A percentile compares a stretch with the other conserved stretches of the same genome.
phyloP scores from a whole-genome alignment of 306 rosid species.

The Leucaena leucocephala region DNA sequence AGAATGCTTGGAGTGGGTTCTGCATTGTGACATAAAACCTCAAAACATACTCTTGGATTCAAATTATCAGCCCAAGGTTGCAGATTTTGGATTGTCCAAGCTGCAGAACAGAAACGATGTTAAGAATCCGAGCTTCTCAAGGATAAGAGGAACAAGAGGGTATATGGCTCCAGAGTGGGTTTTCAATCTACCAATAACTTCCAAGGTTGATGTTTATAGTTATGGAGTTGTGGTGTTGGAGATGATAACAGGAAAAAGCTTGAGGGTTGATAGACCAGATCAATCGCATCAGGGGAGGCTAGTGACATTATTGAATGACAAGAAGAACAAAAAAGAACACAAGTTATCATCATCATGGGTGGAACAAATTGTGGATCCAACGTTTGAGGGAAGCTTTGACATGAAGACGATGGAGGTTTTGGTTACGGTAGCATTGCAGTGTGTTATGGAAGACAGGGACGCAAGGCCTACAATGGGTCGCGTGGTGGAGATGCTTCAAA shows the following conservation, averaged over 20 bases:
- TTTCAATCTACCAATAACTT: constrained; percentile 44
- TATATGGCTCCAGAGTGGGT: constrained; percentile 17
- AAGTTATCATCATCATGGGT: neutral
- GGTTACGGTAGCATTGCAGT: constrained; percentile 31
- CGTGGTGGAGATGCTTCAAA: constrained; percentile 18
- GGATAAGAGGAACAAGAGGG: constrained; percentile 55
- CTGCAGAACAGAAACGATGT: constrained; percentile 19
- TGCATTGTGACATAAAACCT: neutral
- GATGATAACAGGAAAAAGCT: constrained; percentile 38
- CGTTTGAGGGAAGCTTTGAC: constrained; percentile 24
- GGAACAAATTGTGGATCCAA: constrained; percentile 35
- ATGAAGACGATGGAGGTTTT: constrained; percentile 26
- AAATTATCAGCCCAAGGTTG: neutral
- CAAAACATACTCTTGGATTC: neutral
- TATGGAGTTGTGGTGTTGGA: constrained; percentile 30
- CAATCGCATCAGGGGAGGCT: constrained; percentile 32
- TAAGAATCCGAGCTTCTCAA: constrained; percentile 38
- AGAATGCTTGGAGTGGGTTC: neutral
- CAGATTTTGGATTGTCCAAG: neutral
- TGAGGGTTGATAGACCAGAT: constrained; percentile 10
- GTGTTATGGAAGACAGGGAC: constrained; percentile 40
- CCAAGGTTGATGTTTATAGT: constrained; percentile 56
- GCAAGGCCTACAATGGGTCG: constrained; percentile 46
- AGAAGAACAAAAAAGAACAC: neutral
- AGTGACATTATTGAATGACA: constrained; percentile 43